These are phyloP conservation scores for Salix viminalis DNA, from an alignment of 345 rosid genomes.

Conservation along the genomic window DNA sequence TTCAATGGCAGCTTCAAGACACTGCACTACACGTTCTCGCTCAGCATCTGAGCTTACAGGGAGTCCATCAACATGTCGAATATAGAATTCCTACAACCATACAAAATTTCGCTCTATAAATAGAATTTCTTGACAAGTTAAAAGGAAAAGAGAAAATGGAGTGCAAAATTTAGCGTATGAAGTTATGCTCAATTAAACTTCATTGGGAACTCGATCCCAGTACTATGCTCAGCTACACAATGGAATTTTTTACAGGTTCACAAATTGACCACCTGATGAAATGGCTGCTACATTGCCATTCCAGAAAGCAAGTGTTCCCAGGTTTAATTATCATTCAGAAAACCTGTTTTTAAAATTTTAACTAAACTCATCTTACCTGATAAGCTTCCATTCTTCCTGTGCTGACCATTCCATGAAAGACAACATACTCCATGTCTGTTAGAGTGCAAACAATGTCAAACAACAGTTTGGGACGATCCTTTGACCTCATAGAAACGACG, in stretches of 20 bases:
- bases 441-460: slow-evolving; percentile 84
- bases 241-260: not conserved
- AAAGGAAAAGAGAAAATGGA: not conserved
- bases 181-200: slow-evolving; percentile 2
- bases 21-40: slow-evolving; percentile 43
- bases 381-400: slow-evolving; percentile 72
- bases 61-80: slow-evolving; percentile 60
- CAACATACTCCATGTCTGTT: slow-evolving; percentile 91
- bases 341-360: not conserved
- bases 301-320: not conserved
- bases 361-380: slow-evolving; percentile 49
- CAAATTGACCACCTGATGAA: not conserved
- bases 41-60: slow-evolving; percentile 53
- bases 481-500: slow-evolving; percentile 77
- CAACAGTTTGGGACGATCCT: slow-evolving; percentile 80
- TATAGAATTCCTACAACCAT: slow-evolving; percentile 53
- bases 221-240: too few relatives aligned
- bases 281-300: not conserved
- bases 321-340: not conserved
- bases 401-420: slow-evolving; percentile 86
- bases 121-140: not conserved
- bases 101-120: slow-evolving; percentile 13
- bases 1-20: slow-evolving; percentile 64
- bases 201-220: slow-evolving; percentile 6
- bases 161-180: not conserved